Base-by-base conservation (phyloP, 2,329 filamentous ascomycete genomes). In the Huntiella abstrusa region DNA sequence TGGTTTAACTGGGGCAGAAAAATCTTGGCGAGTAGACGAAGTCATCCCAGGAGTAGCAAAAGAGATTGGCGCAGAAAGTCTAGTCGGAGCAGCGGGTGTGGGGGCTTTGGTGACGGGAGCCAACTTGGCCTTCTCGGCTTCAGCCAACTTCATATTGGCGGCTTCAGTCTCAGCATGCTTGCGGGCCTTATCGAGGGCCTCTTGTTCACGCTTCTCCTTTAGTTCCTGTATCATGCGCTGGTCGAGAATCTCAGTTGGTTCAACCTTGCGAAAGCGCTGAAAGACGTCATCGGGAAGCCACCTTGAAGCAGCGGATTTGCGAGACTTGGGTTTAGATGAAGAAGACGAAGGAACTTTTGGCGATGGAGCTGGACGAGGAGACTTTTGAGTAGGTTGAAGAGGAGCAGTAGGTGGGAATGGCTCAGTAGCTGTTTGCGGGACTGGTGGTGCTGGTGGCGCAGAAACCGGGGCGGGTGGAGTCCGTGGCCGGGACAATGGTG, bases 241-340 rank as follows among this genome's bases (percentile, higher is more conserved):
- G 8, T 71, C 70, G 10, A 76, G 57, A 62, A 75, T 73, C 58
- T 78, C 73, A 44, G 75, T 70, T 0, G 66, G 72, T 51, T 77
- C 71, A 45, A 71, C 63, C 41, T 65, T 65, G 51, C 64, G 64
- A 55, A 77, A 75, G 40, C 70, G 61, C 38, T 68, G 69, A 13
- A 68, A 64, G 53, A 77, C 63, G 51, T 73, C 74, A 44, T 72
- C 69, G 0, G 70, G 64, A 28, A 77, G 56, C 69, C 71, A 73
- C 58, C 67, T 62, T 38, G 68, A 56, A 11, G 52, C 46, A 33
- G 38, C 6, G 3, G 40, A 15, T 13, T 51, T 46, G 10, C 41
- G 42, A 28, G 41, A 38, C 22, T 48, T 52, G 15, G 8, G 13
- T 35, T 47, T 51, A 16, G 22, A 22, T 22, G 38, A 28, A 15